Evolutionary conservation across 495 filamentous ascomycete species (phyloP), one percentile per base, ranked within the genome.

Genomic region (Neurospora sp.): DNA sequence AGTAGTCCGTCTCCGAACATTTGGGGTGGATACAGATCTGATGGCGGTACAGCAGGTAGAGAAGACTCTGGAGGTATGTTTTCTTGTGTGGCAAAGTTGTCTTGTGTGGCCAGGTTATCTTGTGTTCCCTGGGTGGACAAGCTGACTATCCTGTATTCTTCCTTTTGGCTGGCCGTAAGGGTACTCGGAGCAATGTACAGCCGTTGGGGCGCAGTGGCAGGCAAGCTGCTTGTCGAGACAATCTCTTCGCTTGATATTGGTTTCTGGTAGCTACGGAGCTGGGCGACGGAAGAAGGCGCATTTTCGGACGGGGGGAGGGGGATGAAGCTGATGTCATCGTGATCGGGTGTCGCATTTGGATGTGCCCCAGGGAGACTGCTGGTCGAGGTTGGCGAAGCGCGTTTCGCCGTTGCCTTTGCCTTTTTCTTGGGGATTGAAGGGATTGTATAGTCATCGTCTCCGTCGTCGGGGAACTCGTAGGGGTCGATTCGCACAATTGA

Each of bases 131-230:
- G 54, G 3, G 54, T 66, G 3, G 79, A 77, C 5, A 74, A 24
- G 37, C 42, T 71, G n/a, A 81, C 74, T 15, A 73, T 42, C 69
- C 31, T 11, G 37, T 79, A 80, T 62, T 81, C 70, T 69, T 75
- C 69, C 59, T 76, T 80, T 75, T 81, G 79, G 34, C 79, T 81
- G 4, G 78, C 71, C 3, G 78, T 80, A n/a, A 81, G 71, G 13
- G 74, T 69, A 39, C 79, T 80, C 1, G 76, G 77, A 17, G 73
- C 45, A 37, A 81, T 42, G 62, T 79, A 81, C 34, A 81, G 19
- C 15, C 54, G 59, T 7, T 66, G 71, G 0, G 70, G 2, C 11
- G 48, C 71, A 1, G 77, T 74, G n/a, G 76, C 73, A 3, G 76
- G 62, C 34, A 76, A 24, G 70, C 39, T 71, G n/a, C 54, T 19